phyloP scores from a whole-genome alignment of 148 eudicot species.

The Camellia sinensis region DNA sequence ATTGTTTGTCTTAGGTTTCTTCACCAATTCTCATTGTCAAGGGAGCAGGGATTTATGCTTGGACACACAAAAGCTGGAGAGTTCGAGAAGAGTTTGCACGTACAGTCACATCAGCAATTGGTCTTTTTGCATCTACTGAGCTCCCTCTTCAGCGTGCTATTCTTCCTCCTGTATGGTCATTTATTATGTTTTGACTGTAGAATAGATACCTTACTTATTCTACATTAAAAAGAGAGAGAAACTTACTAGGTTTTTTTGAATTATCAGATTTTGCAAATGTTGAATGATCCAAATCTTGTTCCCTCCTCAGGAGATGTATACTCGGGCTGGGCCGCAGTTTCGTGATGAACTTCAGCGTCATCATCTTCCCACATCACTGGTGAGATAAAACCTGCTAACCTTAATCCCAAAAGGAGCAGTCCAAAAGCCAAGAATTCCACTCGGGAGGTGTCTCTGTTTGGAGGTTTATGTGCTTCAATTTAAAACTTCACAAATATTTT shows the following conservation, averaged over 20 bases:
- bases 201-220: not conserved
- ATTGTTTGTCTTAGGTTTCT: constrained; percentile 57
- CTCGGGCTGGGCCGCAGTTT: constrained; percentile 86
- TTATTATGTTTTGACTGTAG: not conserved
- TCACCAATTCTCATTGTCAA: constrained; percentile 91
- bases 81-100: constrained; percentile 93
- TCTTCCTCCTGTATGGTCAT: constrained; percentile 74
- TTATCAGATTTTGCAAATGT: constrained; percentile 88
- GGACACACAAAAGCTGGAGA: constrained; percentile 96
- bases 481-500: not conserved
- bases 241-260: constrained; percentile 17
- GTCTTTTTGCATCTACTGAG: constrained; percentile 87
- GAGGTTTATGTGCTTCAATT: constrained; percentile 50
- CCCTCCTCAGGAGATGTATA: constrained; percentile 81
- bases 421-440: constrained; percentile 76
- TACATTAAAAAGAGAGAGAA: not conserved
- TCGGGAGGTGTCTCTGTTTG: constrained; percentile 81
- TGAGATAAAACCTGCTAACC: constrained; percentile 53
- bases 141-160: constrained; percentile 94
- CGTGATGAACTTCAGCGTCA: constrained; percentile 88
- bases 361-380: constrained; percentile 82
- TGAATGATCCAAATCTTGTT: constrained; percentile 75
- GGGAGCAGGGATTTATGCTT: constrained; percentile 90
- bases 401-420: constrained; percentile 63
- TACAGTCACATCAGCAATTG: constrained; percentile 83